phyloP scores from a whole-genome alignment of 164 flowering plant genomes.

The Kingdonia uniflora region DNA sequence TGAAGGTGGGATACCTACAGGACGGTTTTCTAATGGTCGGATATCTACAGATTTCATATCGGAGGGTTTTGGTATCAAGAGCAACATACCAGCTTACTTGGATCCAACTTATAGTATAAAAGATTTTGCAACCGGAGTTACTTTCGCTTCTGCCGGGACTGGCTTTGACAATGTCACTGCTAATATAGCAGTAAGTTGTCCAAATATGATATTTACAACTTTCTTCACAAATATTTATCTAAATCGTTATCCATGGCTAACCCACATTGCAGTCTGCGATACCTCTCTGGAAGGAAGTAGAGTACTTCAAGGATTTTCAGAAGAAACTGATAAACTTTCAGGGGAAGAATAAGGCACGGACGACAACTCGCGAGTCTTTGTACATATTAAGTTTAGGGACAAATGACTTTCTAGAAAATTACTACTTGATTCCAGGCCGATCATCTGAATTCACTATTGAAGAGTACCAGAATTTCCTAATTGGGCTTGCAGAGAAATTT shows the following conservation, averaged over 20 bases:
- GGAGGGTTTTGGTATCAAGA: conserved; percentile 43
- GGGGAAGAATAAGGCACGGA: background rate
- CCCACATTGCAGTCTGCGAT: conserved; percentile 4
- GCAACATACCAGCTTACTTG: conserved; percentile 40
- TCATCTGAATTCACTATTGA: conserved; percentile 5
- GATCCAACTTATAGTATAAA: conserved; percentile 33
- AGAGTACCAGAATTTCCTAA: conserved; percentile 3
- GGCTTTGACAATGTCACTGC: conserved; percentile 56
- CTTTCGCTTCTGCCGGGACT: conserved; percentile 62
- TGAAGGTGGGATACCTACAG: conserved; percentile 33
- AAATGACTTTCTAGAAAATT: conserved; percentile 10
- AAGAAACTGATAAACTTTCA: background rate
- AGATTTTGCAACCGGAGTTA: conserved; percentile 48
- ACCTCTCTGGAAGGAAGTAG: conserved; percentile 13
- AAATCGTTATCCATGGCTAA: background rate
- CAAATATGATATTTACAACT: background rate
- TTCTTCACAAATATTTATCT: background rate
- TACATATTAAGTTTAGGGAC: conserved; percentile 9
- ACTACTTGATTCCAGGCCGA: conserved; percentile 3
- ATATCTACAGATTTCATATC: conserved; percentile 45
- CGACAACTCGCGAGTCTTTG: background rate
- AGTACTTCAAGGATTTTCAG: conserved; percentile 10
- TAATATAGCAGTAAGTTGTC: conserved; percentile 32
- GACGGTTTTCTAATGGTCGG: conserved; percentile 51
- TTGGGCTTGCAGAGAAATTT: background rate